phyloP scores from a whole-genome alignment of 208 protist genomes.

The Acanthamoeba lenticulata region DNA sequence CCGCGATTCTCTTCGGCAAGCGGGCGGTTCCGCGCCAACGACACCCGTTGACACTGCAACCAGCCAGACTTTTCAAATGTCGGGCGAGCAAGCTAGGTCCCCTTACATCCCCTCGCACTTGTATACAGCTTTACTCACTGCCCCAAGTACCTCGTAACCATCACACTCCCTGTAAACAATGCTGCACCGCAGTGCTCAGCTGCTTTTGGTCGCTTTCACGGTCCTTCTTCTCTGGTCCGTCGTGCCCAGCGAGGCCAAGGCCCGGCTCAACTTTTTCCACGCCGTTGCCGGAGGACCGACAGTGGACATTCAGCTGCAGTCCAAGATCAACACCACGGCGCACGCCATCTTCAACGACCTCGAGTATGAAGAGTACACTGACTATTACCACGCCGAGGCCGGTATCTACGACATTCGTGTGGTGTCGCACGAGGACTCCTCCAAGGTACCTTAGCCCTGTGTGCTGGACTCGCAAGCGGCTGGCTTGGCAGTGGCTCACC shows the following conservation, averaged over 20 bases:
- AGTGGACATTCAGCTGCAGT: not conserved
- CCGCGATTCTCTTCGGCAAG: too few relatives aligned
- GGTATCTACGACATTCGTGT: not conserved
- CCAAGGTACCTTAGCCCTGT: not conserved
- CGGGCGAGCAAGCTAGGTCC: too few relatives aligned
- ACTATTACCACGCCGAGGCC: not conserved
- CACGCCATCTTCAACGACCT: constrained; percentile 32
- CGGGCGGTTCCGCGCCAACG: too few relatives aligned
- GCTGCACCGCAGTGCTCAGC: too few relatives aligned
- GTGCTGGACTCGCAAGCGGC: not conserved
- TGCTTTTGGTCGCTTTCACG: not conserved
- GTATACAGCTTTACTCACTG: too few relatives aligned
- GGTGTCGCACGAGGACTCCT: not conserved
- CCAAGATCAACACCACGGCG: not conserved
- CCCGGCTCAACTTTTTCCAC: constrained; percentile 4
- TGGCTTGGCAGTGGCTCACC: not conserved
- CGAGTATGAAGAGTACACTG: not conserved
- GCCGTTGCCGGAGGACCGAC: not conserved
- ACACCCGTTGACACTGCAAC: too few relatives aligned
- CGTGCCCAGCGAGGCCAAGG: not conserved
- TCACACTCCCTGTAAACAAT: too few relatives aligned
- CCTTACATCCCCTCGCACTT: too few relatives aligned
- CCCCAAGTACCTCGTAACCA: too few relatives aligned
- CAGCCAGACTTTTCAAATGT: too few relatives aligned
- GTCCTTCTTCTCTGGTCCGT: not conserved